Base-by-base conservation (phyloP, 2,329 filamentous ascomycete species). In the Venturia nashicola region DNA sequence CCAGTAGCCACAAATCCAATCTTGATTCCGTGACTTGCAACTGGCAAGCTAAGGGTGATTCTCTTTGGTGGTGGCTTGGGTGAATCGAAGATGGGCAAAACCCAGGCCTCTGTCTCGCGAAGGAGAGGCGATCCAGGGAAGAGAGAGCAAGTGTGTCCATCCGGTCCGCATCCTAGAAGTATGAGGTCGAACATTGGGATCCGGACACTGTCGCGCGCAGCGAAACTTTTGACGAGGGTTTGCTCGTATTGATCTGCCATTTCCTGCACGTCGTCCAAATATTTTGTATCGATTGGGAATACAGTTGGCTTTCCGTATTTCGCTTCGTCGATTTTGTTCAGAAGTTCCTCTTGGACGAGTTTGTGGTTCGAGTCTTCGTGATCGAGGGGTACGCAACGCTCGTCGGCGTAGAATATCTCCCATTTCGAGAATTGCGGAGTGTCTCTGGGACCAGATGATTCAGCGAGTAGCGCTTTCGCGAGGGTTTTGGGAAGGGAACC, bases 391-490 rank as follows among this genome's bases (percentile, higher is more conserved):
- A 97, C 94, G 70, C 90, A 90, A 72, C 94, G 90, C 82, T 99
- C 94, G 74, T 99, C 94, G 72, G 93, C 93, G 76, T 97, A 97
- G 82, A 97, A 99, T 72, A 99, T 90, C 72, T 97, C 90, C 94
- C 94, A 99, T 76, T 90, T 91, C 73, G 82, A 80, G 77, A 95
- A 96, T 70, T 88, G 81, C 69, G 92, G 77, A 4, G 79, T 82
- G 72, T 91, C 89, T 64, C 86, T 78, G 43, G 72, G 69, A 44
- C 73, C 75, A 60, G 36, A 34, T 8, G 77, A 79, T 66, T 79
- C 75, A 77, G 77, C 68, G 34, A 97, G 84, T 12, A 97, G 85
- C 11, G 91, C 91, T 74, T 90, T 85, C 57, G 91, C 91, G 51
- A 99, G 87, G 16, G 87, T 90, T 72, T 91, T 88, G 65, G 94